A percentile compares a stretch with the other conserved stretches of the same genome.
Conservation (phyloP, 208 protist species). For the Leishmania lainsoni region DNA sequence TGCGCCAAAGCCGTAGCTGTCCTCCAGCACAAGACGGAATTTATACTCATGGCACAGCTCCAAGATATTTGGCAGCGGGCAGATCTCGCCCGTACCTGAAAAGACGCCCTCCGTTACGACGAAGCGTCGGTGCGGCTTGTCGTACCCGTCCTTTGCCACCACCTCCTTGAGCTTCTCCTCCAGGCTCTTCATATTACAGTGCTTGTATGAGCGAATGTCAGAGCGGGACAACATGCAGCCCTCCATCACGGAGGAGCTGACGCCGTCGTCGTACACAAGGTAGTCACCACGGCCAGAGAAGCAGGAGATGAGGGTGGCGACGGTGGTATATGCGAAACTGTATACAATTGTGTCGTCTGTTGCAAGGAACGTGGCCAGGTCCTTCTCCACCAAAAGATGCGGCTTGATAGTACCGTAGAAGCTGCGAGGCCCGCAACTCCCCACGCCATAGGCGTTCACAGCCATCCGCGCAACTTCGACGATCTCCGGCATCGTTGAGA, state of each 20-base stretch:
- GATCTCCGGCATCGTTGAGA: slow-evolving; percentile 86
- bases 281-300: slow-evolving; percentile 93
- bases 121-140: slow-evolving; percentile 88
- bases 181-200: slow-evolving; percentile 96
- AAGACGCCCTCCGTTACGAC: slow-evolving; percentile 97
- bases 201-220: slow-evolving; percentile 87
- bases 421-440: slow-evolving; percentile 96
- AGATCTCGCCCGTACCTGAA: slow-evolving; percentile 88
- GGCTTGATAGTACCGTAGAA: slow-evolving; percentile 98
- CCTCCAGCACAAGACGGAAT: slow-evolving; percentile 96
- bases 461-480: slow-evolving; percentile 78
- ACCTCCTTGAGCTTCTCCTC: slow-evolving; percentile 82
- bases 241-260: slow-evolving; percentile 83
- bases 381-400: slow-evolving; percentile 94
- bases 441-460: slow-evolving; percentile 95
- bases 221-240: slow-evolving; percentile 91
- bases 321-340: slow-evolving; percentile 95
- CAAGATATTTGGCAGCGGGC: slow-evolving; percentile 87
- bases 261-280: slow-evolving; percentile 91
- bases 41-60: slow-evolving; percentile 94
- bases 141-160: slow-evolving; percentile 52
- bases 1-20: slow-evolving; percentile 95
- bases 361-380: slow-evolving; percentile 88
- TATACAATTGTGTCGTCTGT: slow-evolving; percentile 94
- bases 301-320: slow-evolving; percentile 95